These are phyloP conservation scores for Balakata baccata DNA, from an alignment of 345 rosid species.

Conservation along the genomic window DNA sequence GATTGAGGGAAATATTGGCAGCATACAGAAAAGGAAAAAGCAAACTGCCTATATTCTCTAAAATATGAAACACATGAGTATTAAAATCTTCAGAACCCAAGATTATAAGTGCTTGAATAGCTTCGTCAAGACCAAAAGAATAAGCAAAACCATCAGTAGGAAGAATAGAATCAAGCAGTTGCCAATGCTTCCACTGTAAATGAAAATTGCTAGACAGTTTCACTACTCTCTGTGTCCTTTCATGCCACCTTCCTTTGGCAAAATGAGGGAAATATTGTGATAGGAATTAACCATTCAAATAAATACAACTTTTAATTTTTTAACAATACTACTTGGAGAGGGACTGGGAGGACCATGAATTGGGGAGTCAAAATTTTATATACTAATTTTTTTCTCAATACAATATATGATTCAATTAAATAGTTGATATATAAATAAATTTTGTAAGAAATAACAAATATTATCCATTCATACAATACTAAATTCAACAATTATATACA, in stretches of 20 bases:
- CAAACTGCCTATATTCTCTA: conserved; percentile 71
- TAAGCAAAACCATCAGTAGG: conserved; percentile 94
- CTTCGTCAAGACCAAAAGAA: conserved; percentile 82
- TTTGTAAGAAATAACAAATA: too few relatives aligned
- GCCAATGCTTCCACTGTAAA: conserved; percentile 89
- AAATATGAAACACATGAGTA: conserved; percentile 40
- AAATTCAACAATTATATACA: too few relatives aligned
- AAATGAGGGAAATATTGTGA: neutral
- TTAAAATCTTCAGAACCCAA: conserved; percentile 47
- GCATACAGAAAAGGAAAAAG: conserved; percentile 75
- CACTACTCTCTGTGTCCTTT: neutral
- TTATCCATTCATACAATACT: too few relatives aligned
- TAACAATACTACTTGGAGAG: too few relatives aligned
- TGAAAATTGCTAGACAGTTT: neutral
- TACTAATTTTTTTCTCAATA: too few relatives aligned
- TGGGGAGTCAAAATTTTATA: too few relatives aligned
- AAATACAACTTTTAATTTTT: too few relatives aligned
- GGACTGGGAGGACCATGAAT: too few relatives aligned
- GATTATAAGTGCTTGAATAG: conserved; percentile 58
- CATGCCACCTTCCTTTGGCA: conserved; percentile 16
- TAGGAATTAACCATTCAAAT: too few relatives aligned
- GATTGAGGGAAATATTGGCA: conserved; percentile 41
- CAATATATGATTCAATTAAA: too few relatives aligned
- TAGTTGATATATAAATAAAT: too few relatives aligned
- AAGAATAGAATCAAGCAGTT: conserved; percentile 78